Evolutionary conservation across 306 rosid genomes (phyloP), one percentile per base, ranked within the genome.

Genomic region (Pyrus betulifolia): DNA sequence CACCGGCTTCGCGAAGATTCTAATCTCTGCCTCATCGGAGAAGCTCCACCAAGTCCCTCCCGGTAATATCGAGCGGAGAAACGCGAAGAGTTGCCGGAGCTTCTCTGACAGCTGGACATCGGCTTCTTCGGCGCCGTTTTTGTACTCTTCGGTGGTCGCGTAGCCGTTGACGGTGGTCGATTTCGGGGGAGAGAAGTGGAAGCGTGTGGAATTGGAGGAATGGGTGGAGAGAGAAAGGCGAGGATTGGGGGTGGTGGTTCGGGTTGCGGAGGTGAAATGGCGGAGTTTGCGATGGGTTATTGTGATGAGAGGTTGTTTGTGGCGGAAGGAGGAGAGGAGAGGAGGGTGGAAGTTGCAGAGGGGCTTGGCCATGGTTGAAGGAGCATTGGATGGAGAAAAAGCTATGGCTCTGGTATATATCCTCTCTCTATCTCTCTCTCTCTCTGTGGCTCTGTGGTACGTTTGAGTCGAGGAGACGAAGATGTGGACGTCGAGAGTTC

Each of bases 41-140:
- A 92, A 88, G 72, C 78, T 79, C 97, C 98, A 95, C 97, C 98
- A 95, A 10, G 70, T 73, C 3, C 97, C 98, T 28, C 97, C 97
- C 3, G 97, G 97, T 2, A 90, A 70, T 54, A 95, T 75, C 4
- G 87, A 85, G 30, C 86, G 85, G 22, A 88, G 5, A 33, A 83
- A 69, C 7, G 61, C 69, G 45, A 84, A 7, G 78, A 79, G 84
- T 76, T 81, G 76, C 40, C 84, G 78, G 14, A 90, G 74, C 76
- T 60, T 71, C 45, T 85, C 82, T 3, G 78, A 13, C 28, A 83
- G 35, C 42, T 82, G 84, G 59, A 67, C 74, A 42, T 84, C 77
- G 35, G 71, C 35, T 64, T 80, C 84, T 22, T 61, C 64, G 28
- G 28, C 65, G 57, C 62, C 70, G 42, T 75, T 71, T 7, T 22